phyloP scores from a whole-genome alignment of 805 yeast genomes.

The Saccharomycopsis olivae region DNA sequence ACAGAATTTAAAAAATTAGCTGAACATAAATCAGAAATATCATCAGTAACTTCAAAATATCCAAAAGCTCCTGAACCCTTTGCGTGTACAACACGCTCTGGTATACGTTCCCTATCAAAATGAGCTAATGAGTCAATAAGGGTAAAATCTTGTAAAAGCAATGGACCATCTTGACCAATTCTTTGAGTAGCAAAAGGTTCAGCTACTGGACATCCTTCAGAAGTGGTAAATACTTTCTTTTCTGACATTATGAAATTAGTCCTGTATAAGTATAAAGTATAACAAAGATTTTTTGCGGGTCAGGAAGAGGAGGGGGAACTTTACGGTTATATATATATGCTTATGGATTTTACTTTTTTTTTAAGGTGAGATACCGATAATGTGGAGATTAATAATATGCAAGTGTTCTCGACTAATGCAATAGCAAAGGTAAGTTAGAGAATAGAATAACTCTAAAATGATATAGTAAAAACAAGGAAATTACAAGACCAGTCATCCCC shows the following conservation, averaged over 20 bases:
- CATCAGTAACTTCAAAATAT: slow-evolving; percentile 78
- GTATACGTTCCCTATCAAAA: slow-evolving; percentile 82
- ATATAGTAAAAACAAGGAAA: too few relatives aligned
- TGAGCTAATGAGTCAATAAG: slow-evolving; percentile 76
- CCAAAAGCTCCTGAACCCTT: slow-evolving; percentile 92
- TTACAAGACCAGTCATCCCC: too few relatives aligned
- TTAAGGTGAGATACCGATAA: too few relatives aligned
- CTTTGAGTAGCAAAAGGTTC: slow-evolving; percentile 72
- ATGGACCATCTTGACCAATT: slow-evolving; percentile 66
- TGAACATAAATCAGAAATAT: slow-evolving; percentile 59
- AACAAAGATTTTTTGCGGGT: too few relatives aligned
- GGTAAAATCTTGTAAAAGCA: slow-evolving; percentile 72
- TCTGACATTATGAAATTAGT: slow-evolving; percentile 1
- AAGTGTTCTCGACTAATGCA: too few relatives aligned
- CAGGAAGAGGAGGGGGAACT: too few relatives aligned
- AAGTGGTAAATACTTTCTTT: slow-evolving; percentile 32
- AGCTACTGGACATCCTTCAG: slow-evolving; percentile 68
- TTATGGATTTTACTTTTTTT: not conserved
- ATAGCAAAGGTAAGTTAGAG: too few relatives aligned
- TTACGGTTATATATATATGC: too few relatives aligned
- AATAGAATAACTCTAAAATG: too few relatives aligned
- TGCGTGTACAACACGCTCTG: slow-evolving; percentile 90
- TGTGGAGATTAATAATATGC: too few relatives aligned
- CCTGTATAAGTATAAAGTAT: too few relatives aligned
- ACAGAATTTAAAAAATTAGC: slow-evolving; percentile 61